A percentile compares a stretch with the other conserved stretches of the same genome.
Evolutionary conservation across 2,329 filamentous ascomycete genomes (phyloP).

Genomic region (Ceratocystis cacaofunesta): DNA sequence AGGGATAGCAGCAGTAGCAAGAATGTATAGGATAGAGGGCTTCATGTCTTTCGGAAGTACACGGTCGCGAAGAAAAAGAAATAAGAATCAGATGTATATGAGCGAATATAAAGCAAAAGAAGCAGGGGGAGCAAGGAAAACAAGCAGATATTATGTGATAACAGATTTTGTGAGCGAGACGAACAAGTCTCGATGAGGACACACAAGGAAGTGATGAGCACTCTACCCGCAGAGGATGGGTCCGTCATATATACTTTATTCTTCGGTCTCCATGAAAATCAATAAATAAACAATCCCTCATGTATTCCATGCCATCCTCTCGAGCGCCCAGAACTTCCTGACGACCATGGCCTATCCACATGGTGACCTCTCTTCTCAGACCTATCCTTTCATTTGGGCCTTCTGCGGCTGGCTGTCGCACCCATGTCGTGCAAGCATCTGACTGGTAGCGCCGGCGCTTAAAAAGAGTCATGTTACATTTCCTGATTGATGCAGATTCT

Average conservation of each 20-base stretch:
- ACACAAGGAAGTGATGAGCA: not conserved
- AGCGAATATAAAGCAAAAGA: not conserved
- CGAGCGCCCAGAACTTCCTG: not conserved
- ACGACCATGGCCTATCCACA: not conserved
- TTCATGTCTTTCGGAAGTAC: constrained; percentile 6
- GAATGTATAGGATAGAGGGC: constrained; percentile 30
- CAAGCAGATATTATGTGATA: constrained; percentile 1
- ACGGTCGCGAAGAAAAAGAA: not conserved
- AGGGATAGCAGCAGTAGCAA: constrained; percentile 23
- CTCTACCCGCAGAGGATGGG: not conserved
- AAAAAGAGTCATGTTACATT: constrained; percentile 1
- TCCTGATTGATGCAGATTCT: not conserved
- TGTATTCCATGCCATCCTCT: not conserved
- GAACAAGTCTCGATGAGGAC: not conserved
- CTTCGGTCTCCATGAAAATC: not conserved
- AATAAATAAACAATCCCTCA: not conserved
- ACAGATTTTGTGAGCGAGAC: not conserved
- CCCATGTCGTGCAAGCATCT: constrained; percentile 4
- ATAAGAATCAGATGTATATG: not conserved
- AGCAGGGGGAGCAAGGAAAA: not conserved
- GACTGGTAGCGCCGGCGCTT: constrained; percentile 2
- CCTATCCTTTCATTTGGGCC: not conserved
- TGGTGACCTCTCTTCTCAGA: not conserved
- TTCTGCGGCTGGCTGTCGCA: not conserved
- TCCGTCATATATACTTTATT: constrained; percentile 1